A percentile compares a stretch with the other conserved stretches of the same genome.
Conservation (phyloP, 169 alveolate species). For the Sarcocystis neurona region DNA sequence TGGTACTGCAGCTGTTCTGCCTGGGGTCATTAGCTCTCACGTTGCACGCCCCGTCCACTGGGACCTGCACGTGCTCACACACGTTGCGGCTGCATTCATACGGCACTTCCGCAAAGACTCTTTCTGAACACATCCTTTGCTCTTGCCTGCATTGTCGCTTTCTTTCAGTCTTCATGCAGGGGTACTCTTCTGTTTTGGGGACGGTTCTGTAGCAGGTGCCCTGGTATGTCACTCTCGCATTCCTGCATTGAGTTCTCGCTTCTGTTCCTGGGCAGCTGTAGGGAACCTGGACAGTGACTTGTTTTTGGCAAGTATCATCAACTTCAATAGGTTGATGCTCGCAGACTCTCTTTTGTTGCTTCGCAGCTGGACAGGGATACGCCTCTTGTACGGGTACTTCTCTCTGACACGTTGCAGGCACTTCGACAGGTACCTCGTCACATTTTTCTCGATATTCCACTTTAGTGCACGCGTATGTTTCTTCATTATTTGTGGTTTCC, state of each 20-base stretch:
- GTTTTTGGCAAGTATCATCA: conserved; percentile 42
- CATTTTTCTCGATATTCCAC: conserved; percentile 50
- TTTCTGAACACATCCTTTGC: conserved; percentile 46
- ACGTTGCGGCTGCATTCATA: conserved; percentile 60
- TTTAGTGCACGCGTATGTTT: conserved; percentile 54
- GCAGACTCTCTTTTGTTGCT: conserved; percentile 52
- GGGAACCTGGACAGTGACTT: conserved; percentile 46
- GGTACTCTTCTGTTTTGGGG: conserved; percentile 50
- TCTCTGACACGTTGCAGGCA: conserved; percentile 55
- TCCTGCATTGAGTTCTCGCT: conserved; percentile 57
- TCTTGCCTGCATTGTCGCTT: conserved; percentile 54
- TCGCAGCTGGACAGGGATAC: conserved; percentile 39
- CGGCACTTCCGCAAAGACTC: conserved; percentile 56
- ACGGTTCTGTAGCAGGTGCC: conserved; percentile 60
- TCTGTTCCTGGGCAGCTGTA: conserved; percentile 61
- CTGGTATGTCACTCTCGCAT: conserved; percentile 53
- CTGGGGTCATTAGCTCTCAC: conserved; percentile 43
- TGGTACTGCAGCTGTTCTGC: conserved; percentile 59
- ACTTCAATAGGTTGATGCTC: conserved; percentile 40
- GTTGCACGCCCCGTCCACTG: conserved; percentile 58
- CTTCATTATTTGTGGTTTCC: conserved; percentile 46
- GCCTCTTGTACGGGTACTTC: conserved; percentile 61
- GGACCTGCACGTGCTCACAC: conserved; percentile 53
- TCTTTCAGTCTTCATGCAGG: conserved; percentile 59
- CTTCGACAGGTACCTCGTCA: conserved; percentile 54